Percentiles rank a stretch among this genome's conserved stretches.
Conservation (phyloP, 495 filamentous ascomycete species). For the Daldinia loculata region DNA sequence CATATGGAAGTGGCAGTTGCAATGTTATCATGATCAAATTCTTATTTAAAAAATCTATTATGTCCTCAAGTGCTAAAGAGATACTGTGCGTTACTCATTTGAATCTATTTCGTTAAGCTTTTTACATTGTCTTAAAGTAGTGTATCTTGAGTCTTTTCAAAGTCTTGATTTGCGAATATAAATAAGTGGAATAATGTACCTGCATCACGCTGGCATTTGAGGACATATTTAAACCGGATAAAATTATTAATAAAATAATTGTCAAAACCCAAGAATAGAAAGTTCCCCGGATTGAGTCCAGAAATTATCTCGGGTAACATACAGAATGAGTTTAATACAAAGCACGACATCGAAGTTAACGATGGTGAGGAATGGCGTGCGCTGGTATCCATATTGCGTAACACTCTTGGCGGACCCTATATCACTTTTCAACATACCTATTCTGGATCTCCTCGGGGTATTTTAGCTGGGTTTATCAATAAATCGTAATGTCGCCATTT, state of each 20-base stretch:
- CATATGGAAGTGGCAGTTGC: no score
- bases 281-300: neutral
- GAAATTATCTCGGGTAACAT: neutral
- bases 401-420: conserved; percentile 11
- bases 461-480: neutral
- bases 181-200: no score
- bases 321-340: conserved; percentile 22
- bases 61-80: no score
- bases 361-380: conserved; percentile 28
- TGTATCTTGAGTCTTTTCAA: no score
- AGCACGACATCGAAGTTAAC: conserved; percentile 24
- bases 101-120: no score
- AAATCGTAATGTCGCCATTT: conserved; percentile 19
- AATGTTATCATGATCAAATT: no score
- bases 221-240: no score
- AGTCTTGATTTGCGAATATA: no score
- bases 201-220: no score
- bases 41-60: no score
- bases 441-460: conserved; percentile 17
- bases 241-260: neutral
- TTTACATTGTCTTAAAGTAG: no score
- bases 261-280: neutral
- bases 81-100: no score
- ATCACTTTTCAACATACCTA: conserved; percentile 1
- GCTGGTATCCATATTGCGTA: conserved; percentile 10